Evolutionary conservation across 1,284 basidiomycete species (phyloP).

Genomic region (Trichosporon inkin): DNA sequence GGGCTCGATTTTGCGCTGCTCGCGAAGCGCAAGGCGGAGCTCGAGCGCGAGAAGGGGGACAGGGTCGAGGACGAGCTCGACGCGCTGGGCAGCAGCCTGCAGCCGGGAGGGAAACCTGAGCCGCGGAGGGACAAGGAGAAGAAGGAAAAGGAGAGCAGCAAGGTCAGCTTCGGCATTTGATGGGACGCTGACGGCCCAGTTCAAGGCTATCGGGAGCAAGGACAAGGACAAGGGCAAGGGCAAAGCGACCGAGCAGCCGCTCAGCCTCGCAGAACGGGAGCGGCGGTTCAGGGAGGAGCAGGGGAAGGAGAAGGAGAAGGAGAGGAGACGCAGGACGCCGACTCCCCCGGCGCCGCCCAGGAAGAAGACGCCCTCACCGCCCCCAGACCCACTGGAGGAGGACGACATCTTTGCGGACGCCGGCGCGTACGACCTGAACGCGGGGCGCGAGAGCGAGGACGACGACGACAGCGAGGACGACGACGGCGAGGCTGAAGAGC

Average conservation of each 20-base stretch:
- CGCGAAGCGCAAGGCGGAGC: slow-evolving; percentile 69
- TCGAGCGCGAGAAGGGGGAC: slow-evolving; percentile 55
- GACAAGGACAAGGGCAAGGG: slow-evolving; percentile 14
- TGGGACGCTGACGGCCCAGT: neutral
- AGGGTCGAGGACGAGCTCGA: slow-evolving; percentile 76
- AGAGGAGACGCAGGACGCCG: too few relatives aligned
- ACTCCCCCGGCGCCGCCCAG: neutral
- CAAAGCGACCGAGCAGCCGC: slow-evolving; percentile 4
- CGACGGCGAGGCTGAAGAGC: slow-evolving; percentile 15
- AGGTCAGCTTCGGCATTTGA: slow-evolving; percentile 27
- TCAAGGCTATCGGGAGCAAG: slow-evolving; percentile 7
- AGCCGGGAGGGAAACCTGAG: too few relatives aligned
- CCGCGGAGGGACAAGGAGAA: slow-evolving; percentile 71
- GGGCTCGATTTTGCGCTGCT: slow-evolving; percentile 81
- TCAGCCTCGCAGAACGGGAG: neutral
- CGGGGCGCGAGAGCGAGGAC: slow-evolving; percentile 37
- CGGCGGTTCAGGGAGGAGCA: slow-evolving; percentile 11
- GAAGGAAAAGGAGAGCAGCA: slow-evolving; percentile 54
- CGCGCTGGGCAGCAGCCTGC: slow-evolving; percentile 38
- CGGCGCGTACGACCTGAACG: slow-evolving; percentile 71
- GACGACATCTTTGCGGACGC: slow-evolving; percentile 77
- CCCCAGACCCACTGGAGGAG: slow-evolving; percentile 39
- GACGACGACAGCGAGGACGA: slow-evolving; percentile 30
- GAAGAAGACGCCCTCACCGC: slow-evolving; percentile 8
- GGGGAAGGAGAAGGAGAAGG: slow-evolving; percentile 25